Conservation (phyloP, 208 protist genomes). For the Leptomonas seymouri region DNA sequence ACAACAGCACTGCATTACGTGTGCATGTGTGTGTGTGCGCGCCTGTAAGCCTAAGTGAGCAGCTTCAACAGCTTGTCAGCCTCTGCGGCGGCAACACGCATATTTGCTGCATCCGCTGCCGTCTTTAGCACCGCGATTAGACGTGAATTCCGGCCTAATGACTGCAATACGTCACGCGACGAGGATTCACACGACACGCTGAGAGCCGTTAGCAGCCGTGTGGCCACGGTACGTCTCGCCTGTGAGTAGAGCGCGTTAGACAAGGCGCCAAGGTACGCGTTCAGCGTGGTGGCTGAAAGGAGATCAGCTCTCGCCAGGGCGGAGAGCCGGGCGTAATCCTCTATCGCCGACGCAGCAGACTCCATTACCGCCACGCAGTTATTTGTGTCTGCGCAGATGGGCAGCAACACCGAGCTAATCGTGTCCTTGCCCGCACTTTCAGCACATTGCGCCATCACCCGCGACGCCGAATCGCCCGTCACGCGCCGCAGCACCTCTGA, state of each 20-base stretch:
- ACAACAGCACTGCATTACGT: background rate
- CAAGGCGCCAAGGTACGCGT: constrained; percentile 30
- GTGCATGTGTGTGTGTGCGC: too few species aligned
- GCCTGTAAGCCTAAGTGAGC: background rate
- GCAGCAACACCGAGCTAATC: constrained; percentile 53
- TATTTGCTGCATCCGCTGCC: constrained; percentile 13
- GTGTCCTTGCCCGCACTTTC: constrained; percentile 35
- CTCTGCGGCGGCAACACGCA: constrained; percentile 34
- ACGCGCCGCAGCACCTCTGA: constrained; percentile 51
- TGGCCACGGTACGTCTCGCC: constrained; percentile 32
- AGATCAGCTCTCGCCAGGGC: constrained; percentile 44
- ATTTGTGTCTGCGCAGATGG: constrained; percentile 42
- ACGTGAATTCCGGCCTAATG: constrained; percentile 15
- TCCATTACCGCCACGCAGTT: constrained; percentile 38
- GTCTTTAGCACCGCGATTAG: constrained; percentile 24
- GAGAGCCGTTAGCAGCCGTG: constrained; percentile 55
- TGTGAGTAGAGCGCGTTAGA: constrained; percentile 31
- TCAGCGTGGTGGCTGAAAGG: constrained; percentile 36
- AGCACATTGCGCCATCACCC: constrained; percentile 42
- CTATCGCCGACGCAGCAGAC: constrained; percentile 51
- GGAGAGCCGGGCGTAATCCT: constrained; percentile 48
- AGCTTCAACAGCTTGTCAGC: constrained; percentile 31
- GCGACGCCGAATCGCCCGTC: constrained; percentile 34
- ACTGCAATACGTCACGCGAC: constrained; percentile 13
- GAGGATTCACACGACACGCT: constrained; percentile 38